phyloP scores from a whole-genome alignment of 2,329 filamentous ascomycete species.

The Aspergillus pseudoglaucus region DNA sequence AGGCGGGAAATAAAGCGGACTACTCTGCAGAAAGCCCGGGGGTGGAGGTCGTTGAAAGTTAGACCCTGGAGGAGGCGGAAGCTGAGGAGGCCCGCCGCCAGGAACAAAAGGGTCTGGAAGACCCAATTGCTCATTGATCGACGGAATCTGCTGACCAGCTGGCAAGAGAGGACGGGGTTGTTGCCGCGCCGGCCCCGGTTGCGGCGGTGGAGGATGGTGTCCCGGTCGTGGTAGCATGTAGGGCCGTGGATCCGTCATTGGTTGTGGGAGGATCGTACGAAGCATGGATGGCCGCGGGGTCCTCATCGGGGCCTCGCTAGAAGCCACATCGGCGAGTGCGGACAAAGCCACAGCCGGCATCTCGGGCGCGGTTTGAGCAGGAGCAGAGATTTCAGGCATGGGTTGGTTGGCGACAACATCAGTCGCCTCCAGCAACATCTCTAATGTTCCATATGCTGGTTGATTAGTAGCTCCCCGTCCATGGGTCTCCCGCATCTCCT shows the following conservation, averaged over 20 bases:
- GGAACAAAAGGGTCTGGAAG: constrained; percentile 33
- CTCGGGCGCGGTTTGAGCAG: not conserved
- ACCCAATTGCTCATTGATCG: constrained; percentile 25
- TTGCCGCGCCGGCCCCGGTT: constrained; percentile 16
- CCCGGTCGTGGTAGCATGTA: constrained; percentile 22
- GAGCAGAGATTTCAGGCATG: not conserved
- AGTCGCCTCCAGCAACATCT: constrained; percentile 9
- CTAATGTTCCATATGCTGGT: not conserved
- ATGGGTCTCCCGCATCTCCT: constrained; percentile 26
- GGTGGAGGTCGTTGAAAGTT: constrained; percentile 29
- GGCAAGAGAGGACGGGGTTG: constrained; percentile 33
- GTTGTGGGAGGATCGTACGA: constrained; percentile 26
- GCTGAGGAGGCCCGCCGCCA: constrained; percentile 30
- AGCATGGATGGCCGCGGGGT: constrained; percentile 17
- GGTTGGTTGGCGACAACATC: constrained; percentile 5
- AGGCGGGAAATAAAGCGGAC: constrained; percentile 18
- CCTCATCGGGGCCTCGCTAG: constrained; percentile 28
- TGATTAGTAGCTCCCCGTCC: constrained; percentile 6
- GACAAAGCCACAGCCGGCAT: constrained; percentile 3
- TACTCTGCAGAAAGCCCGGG: constrained; percentile 21
- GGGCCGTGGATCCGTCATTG: constrained; percentile 24
- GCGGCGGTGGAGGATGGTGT: constrained; percentile 15
- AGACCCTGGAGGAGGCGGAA: constrained; percentile 35
- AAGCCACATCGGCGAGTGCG: constrained; percentile 29
- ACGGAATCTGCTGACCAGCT: constrained; percentile 25